A percentile compares a stretch with the other conserved stretches of the same genome.
phyloP scores from a whole-genome alignment of 2,329 filamentous ascomycete genomes.

The Alternaria sp. region DNA sequence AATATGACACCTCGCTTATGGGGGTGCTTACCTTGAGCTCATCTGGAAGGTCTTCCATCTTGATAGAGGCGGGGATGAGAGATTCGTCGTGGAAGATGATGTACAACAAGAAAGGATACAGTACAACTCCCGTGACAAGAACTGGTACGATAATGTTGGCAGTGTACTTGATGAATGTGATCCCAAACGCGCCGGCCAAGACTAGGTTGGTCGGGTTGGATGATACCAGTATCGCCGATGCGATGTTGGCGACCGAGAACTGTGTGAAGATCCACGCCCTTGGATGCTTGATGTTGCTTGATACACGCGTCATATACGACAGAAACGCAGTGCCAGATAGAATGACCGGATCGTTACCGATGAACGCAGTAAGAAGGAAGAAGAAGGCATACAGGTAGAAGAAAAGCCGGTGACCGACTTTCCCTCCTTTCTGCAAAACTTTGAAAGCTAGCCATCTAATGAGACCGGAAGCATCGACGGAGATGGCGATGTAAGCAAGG shows the following conservation, averaged over 20 bases:
- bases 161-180: conserved; percentile 75
- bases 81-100: conserved; percentile 69
- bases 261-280: conserved; percentile 76
- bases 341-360: conserved; percentile 79
- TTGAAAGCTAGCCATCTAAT: conserved; percentile 75
- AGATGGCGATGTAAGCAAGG: conserved; percentile 77
- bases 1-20: background rate
- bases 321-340: conserved; percentile 76
- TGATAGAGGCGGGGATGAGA: conserved; percentile 69
- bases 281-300: conserved; percentile 73
- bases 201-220: conserved; percentile 81
- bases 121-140: conserved; percentile 68
- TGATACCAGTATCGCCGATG: conserved; percentile 76
- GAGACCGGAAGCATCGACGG: conserved; percentile 75
- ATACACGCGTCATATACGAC: conserved; percentile 78
- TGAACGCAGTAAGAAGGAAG: conserved; percentile 69
- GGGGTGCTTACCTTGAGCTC: conserved; percentile 51
- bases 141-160: conserved; percentile 80
- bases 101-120: conserved; percentile 74
- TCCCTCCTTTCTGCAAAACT: conserved; percentile 70
- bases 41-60: conserved; percentile 70
- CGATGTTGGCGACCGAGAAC: conserved; percentile 75
- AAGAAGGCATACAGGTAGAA: conserved; percentile 78
- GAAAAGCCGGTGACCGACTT: conserved; percentile 71
- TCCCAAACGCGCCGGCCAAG: conserved; percentile 72